phyloP scores from a whole-genome alignment of 352 stramenopile species.

The Phytophthora macrochlamydospora region DNA sequence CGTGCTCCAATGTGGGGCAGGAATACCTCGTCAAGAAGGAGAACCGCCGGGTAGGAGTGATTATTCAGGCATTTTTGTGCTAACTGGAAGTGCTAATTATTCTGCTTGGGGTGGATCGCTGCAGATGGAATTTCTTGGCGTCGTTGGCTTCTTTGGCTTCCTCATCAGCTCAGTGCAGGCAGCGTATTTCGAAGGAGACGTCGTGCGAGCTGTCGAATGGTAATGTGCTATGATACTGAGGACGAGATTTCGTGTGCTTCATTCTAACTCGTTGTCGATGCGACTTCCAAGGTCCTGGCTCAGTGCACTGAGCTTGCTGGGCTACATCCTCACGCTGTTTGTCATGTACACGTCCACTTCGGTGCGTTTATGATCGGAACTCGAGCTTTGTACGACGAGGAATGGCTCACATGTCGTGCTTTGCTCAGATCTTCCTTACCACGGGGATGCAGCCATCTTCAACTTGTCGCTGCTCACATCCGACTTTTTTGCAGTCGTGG shows the following conservation, averaged over 20 bases:
- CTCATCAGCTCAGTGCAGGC: constrained; percentile 89
- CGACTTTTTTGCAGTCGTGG: constrained; percentile 95
- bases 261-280: constrained; percentile 6
- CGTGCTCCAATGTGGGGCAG: constrained; percentile 92
- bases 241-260: not conserved
- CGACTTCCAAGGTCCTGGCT: constrained; percentile 46
- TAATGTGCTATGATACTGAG: constrained; percentile 12
- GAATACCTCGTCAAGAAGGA: constrained; percentile 89
- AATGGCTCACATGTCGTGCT: not conserved
- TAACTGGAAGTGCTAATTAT: constrained; percentile 7
- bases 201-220: constrained; percentile 50
- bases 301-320: constrained; percentile 62
- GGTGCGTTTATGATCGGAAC: constrained; percentile 44
- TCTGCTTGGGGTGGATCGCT: constrained; percentile 10
- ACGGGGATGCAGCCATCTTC: constrained; percentile 94
- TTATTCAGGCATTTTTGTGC: not conserved
- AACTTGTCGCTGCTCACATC: constrained; percentile 97
- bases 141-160: constrained; percentile 92
- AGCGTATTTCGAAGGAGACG: constrained; percentile 78
- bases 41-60: constrained; percentile 50
- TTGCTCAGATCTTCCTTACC: constrained; percentile 65
- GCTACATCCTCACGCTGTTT: constrained; percentile 86
- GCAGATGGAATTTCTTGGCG: constrained; percentile 94
- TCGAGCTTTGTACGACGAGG: constrained; percentile 2
- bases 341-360: constrained; percentile 93